These are phyloP conservation scores for Cutaneotrichosporon cavernicola DNA, from an alignment of 1,284 basidiomycete species.

Conservation along the genomic window DNA sequence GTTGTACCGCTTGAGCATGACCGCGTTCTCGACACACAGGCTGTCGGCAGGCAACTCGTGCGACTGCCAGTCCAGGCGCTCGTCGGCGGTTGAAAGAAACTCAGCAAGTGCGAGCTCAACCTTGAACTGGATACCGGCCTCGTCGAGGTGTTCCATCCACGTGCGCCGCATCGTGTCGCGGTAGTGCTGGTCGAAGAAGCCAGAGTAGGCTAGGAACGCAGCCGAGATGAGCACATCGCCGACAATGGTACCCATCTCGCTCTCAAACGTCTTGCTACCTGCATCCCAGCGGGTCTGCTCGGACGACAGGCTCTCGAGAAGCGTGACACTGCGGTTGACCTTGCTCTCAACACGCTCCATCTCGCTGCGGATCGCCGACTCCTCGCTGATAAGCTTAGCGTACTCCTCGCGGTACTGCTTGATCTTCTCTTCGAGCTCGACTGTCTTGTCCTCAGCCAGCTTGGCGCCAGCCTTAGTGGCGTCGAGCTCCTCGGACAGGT, in stretches of 20 bases:
- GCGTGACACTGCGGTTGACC: conserved; percentile 93
- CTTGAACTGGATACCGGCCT: conserved; percentile 92
- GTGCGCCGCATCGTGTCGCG: conserved; percentile 96
- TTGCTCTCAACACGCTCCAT: conserved; percentile 98
- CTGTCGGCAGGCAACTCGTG: conserved; percentile 93
- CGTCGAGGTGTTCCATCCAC: conserved; percentile 83
- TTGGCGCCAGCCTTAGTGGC: conserved; percentile 88
- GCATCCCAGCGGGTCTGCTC: conserved; percentile 93
- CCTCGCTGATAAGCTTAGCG: conserved; percentile 93
- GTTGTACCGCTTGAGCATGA: conserved; percentile 98
- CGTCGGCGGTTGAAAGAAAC: conserved; percentile 95
- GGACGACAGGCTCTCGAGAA: conserved; percentile 90
- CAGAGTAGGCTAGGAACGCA: conserved; percentile 94
- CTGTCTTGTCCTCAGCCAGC: conserved; percentile 87
- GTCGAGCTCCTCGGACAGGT: conserved; percentile 85
- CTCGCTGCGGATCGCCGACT: conserved; percentile 93
- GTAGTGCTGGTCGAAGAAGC: conserved; percentile 98
- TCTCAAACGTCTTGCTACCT: conserved; percentile 93
- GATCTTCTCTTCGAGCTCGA: conserved; percentile 90
- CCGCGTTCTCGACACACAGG: conserved; percentile 95
- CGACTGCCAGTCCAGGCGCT: conserved; percentile 92
- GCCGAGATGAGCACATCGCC: conserved; percentile 95
- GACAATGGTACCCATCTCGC: conserved; percentile 97
- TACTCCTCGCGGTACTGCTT: conserved; percentile 96
- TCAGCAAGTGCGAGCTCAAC: conserved; percentile 87